Conservation (phyloP, 495 filamentous ascomycete species). For the Neurospora pannonica region DNA sequence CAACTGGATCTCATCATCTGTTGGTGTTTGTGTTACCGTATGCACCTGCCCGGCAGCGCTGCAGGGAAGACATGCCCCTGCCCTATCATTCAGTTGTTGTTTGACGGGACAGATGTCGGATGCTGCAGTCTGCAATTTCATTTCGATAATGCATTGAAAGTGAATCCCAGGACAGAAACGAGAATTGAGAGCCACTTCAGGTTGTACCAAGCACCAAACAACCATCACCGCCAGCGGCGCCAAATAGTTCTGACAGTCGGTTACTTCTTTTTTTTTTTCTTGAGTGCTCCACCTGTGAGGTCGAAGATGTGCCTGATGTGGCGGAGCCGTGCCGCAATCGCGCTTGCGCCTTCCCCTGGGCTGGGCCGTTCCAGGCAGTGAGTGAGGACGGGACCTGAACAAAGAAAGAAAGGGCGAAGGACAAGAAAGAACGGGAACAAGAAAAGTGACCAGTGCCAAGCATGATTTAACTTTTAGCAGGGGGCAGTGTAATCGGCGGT, state of each 20-base stretch:
- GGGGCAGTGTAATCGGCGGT: neutral
- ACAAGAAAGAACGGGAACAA: neutral
- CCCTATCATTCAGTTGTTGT: too few relatives aligned
- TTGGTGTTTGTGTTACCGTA: neutral
- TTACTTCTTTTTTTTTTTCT: too few relatives aligned
- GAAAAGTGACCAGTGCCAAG: neutral
- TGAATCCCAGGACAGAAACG: neutral
- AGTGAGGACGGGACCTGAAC: neutral
- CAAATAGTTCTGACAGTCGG: too few relatives aligned
- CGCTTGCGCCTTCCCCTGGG: neutral
- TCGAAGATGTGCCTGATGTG: neutral
- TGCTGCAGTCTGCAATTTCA: neutral
- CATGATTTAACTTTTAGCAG: neutral
- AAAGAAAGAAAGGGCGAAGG: neutral
- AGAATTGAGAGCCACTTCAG: neutral
- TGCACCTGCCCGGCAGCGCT: too few relatives aligned
- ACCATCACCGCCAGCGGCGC: too few relatives aligned
- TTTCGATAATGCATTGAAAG: neutral
- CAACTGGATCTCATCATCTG: neutral
- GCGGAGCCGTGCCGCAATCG: neutral
- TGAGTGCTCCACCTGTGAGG: neutral
- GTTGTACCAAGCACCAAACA: neutral
- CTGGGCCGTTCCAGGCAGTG: neutral
- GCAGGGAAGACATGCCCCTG: neutral
- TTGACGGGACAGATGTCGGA: neutral